These are phyloP conservation scores for Puccinia brachypodii DNA, from an alignment of 1,284 basidiomycete genomes.

Conservation along the genomic window DNA sequence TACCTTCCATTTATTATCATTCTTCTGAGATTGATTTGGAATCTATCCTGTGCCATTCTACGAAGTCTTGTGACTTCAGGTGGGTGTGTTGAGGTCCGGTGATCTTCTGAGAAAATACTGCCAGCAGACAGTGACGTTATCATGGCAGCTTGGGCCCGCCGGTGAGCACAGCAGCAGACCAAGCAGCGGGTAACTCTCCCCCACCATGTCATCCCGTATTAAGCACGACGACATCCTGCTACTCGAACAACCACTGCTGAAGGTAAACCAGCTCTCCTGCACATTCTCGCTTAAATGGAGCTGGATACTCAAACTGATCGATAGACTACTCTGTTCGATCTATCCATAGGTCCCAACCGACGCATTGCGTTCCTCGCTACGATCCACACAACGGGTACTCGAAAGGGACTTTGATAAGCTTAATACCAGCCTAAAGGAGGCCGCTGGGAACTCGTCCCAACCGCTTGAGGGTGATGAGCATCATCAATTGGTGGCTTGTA, in stretches of 20 bases:
- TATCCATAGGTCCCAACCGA: conserved; percentile 74
- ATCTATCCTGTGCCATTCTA: too few relatives aligned
- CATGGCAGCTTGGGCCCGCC: too few relatives aligned
- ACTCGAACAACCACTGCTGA: conserved; percentile 40
- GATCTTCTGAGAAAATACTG: too few relatives aligned
- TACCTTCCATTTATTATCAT: too few relatives aligned
- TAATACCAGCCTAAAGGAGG: conserved; percentile 64
- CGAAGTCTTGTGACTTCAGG: too few relatives aligned
- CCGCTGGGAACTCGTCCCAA: conserved; percentile 60
- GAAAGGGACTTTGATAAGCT: conserved; percentile 71
- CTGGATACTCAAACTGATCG: conserved; percentile 9
- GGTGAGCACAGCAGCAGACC: too few relatives aligned
- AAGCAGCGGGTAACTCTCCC: too few relatives aligned
- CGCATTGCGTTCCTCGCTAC: conserved; percentile 77
- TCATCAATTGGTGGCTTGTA: background rate
- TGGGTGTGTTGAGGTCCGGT: too few relatives aligned
- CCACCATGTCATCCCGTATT: conserved; percentile 36
- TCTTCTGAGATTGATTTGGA: too few relatives aligned
- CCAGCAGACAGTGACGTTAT: too few relatives aligned
- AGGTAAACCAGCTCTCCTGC: background rate
- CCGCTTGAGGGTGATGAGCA: conserved; percentile 51
- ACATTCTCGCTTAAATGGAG: background rate
- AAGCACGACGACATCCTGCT: conserved; percentile 46
- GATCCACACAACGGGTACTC: conserved; percentile 72
- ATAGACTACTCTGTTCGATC: background rate